Evolutionary conservation across 495 filamentous ascomycete genomes (phyloP).

Genomic region (Aspergillus asperescens): DNA sequence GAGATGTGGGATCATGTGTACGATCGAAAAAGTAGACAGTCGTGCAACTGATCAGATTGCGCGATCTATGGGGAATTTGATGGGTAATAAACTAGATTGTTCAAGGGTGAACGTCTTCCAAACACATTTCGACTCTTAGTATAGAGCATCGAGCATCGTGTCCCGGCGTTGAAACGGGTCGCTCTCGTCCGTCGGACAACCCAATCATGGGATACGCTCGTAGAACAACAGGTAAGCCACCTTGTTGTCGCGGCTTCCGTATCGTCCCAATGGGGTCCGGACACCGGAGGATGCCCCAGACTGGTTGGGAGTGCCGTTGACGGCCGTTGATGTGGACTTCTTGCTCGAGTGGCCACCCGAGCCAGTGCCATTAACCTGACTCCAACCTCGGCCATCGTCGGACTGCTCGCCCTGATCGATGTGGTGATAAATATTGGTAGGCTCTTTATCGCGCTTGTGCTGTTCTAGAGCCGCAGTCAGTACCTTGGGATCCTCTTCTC

Average conservation of each 20-base stretch:
- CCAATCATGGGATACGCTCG: slow-evolving; percentile 57
- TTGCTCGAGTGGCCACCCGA: slow-evolving; percentile 44
- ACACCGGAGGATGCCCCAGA: slow-evolving; percentile 48
- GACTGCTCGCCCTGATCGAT: slow-evolving; percentile 56
- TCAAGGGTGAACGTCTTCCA: background rate
- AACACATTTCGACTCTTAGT: background rate
- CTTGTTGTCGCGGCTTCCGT: slow-evolving; percentile 82
- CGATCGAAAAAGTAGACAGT: background rate
- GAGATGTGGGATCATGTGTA: background rate
- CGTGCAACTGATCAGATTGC: background rate
- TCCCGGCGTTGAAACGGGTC: background rate
- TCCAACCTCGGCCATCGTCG: slow-evolving; percentile 70
- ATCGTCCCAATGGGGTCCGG: slow-evolving; percentile 56
- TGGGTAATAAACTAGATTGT: background rate
- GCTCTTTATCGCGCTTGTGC: slow-evolving; percentile 53
- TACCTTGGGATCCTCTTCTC: slow-evolving; percentile 69
- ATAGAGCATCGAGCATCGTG: too few species aligned
- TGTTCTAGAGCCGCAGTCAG: slow-evolving; percentile 60
- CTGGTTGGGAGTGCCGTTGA: slow-evolving; percentile 56
- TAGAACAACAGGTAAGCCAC: slow-evolving; percentile 97
- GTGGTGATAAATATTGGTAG: slow-evolving; percentile 65
- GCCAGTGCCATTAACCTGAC: slow-evolving; percentile 64
- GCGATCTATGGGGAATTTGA: background rate
- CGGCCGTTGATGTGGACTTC: slow-evolving; percentile 64
- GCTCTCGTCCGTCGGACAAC: background rate